phyloP scores from a whole-genome alignment of 1,284 basidiomycete genomes.

The Meripilus lineatus region DNA sequence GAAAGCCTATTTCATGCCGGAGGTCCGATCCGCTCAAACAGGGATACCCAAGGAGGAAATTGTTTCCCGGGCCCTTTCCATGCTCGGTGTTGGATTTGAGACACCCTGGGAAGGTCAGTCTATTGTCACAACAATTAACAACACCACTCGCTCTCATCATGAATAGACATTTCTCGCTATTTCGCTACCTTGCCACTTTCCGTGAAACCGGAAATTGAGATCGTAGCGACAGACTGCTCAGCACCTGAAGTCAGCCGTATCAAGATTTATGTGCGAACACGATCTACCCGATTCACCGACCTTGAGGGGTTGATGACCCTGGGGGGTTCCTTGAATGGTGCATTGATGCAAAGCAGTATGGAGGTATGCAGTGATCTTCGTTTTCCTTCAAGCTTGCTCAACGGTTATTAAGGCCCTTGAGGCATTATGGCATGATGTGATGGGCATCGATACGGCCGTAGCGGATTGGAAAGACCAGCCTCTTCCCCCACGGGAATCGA shows the following conservation, averaged over 20 bases:
- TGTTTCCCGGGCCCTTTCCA: background rate
- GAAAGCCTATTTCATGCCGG: constrained; percentile 4
- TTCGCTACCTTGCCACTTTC: background rate
- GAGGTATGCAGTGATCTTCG: background rate
- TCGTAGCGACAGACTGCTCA: constrained; percentile 2
- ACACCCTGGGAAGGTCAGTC: background rate
- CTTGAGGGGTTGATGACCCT: constrained; percentile 1
- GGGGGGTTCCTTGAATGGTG: background rate
- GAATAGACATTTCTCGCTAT: background rate
- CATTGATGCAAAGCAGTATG: background rate
- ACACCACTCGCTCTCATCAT: background rate
- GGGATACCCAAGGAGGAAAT: background rate
- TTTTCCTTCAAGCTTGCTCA: background rate
- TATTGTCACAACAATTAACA: background rate
- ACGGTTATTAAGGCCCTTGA: constrained; percentile 1
- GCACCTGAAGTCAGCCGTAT: background rate
- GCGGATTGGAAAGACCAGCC: constrained; percentile 1
- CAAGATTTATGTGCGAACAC: constrained; percentile 4
- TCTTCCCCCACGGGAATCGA: background rate
- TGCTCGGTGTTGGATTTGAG: no score
- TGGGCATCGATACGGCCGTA: constrained; percentile 2
- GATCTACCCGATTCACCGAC: constrained; percentile 1
- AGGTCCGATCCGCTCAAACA: background rate
- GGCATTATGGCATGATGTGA: constrained; percentile 2
- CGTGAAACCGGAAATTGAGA: constrained; percentile 1